A percentile compares a stretch with the other conserved stretches of the same genome.
Conservation (phyloP, 2,329 filamentous ascomycete species). For the Colletotrichum ledebouriae region DNA sequence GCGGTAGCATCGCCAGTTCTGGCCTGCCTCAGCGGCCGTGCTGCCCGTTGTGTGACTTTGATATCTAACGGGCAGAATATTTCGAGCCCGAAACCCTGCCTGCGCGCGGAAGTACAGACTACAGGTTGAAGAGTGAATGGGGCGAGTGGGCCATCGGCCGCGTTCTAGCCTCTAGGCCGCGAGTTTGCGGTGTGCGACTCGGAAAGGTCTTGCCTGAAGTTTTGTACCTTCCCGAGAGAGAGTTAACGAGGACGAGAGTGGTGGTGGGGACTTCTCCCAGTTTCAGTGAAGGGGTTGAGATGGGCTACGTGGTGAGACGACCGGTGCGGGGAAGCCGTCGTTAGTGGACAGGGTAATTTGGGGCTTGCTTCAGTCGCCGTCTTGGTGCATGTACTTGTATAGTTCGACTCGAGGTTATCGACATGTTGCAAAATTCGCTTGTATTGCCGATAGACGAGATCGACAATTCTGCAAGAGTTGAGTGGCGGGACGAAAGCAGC, state of each 20-base stretch:
- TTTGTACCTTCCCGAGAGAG: not conserved
- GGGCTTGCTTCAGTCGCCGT: not conserved
- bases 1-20: conserved; percentile 1
- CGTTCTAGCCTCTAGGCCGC: conserved; percentile 32
- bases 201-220: conserved; percentile 34
- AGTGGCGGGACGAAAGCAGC: conserved; percentile 5
- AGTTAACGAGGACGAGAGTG: not conserved
- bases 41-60: conserved; percentile 17
- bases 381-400: too few species aligned
- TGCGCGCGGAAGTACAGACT: not conserved
- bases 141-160: conserved; percentile 15
- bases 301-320: too few species aligned
- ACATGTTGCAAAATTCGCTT: conserved; percentile 15
- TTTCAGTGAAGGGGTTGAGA: too few species aligned
- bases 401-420: not conserved
- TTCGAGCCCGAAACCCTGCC: conserved; percentile 18
- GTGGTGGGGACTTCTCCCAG: not conserved
- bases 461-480: conserved; percentile 8
- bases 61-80: conserved; percentile 12
- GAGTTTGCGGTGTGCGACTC: conserved; percentile 38
- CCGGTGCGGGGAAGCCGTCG: conserved; percentile 33
- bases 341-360: conserved; percentile 3
- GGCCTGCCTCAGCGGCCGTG: not conserved
- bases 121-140: conserved; percentile 1
- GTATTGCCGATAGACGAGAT: conserved; percentile 31